These are phyloP conservation scores for Choiromyces venosus DNA, from an alignment of 495 filamentous ascomycete genomes.

Conservation along the genomic window DNA sequence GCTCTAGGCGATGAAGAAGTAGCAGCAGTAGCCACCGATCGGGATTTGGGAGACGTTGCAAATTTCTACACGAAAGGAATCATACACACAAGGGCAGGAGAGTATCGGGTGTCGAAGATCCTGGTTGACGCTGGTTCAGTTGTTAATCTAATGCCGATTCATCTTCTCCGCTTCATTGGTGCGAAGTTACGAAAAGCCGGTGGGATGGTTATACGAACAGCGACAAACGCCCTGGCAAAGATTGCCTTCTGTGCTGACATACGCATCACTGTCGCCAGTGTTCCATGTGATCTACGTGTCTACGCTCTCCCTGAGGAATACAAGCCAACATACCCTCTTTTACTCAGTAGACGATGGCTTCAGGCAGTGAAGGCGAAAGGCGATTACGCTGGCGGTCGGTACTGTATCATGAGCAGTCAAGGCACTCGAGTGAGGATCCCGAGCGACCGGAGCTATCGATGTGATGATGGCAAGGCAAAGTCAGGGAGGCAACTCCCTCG, in stretches of 20 bases:
- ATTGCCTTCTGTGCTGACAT: not conserved
- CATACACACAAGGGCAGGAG: not conserved
- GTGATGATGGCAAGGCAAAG: no score
- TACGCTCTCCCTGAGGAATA: not conserved
- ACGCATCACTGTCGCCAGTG: not conserved
- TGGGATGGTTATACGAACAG: conserved; percentile 4
- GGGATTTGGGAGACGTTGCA: no score
- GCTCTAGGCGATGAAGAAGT: no score
- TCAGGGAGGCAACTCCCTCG: no score
- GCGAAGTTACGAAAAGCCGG: no score
- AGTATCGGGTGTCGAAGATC: not conserved
- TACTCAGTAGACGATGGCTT: not conserved
- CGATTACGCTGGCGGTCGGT: not conserved
- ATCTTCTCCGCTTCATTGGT: no score
- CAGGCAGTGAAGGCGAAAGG: not conserved
- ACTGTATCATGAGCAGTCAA: not conserved
- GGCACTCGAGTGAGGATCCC: not conserved
- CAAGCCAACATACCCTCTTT: not conserved
- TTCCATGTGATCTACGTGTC: not conserved
- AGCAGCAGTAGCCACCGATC: no score
- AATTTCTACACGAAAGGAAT: not conserved
- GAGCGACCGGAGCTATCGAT: no score
- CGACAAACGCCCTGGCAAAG: not conserved
- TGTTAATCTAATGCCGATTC: conserved; percentile 5
- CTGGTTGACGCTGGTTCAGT: conserved; percentile 3